These are phyloP conservation scores for Kluyveromyces aestuarii DNA, from an alignment of 805 yeast species.

Conservation along the genomic window DNA sequence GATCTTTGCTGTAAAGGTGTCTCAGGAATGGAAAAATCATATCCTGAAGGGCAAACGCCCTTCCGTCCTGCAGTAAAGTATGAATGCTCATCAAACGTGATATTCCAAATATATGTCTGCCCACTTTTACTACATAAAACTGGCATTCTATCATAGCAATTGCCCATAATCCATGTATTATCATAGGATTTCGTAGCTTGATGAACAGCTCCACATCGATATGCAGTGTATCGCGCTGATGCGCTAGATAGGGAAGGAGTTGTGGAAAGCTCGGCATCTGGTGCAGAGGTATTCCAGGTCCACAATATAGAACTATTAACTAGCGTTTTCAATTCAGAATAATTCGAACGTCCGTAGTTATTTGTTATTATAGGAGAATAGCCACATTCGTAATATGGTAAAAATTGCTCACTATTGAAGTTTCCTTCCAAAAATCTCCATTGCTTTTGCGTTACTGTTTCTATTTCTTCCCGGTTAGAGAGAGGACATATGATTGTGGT, in stretches of 20 bases:
- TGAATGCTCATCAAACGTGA: slow-evolving; percentile 26
- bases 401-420: slow-evolving; percentile 34
- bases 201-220: slow-evolving; percentile 36
- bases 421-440: slow-evolving; percentile 38
- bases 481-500: slow-evolving; percentile 17
- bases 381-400: slow-evolving; percentile 44
- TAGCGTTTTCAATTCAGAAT: slow-evolving; percentile 7
- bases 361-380: slow-evolving; percentile 53
- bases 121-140: slow-evolving; percentile 46
- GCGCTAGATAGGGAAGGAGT: not conserved
- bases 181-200: slow-evolving; percentile 12
- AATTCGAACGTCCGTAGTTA: not conserved
- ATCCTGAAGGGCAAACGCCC: slow-evolving; percentile 30
- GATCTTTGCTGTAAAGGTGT: slow-evolving; percentile 39
- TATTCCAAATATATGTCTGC: slow-evolving; percentile 36
- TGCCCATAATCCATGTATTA: slow-evolving; percentile 53
- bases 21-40: slow-evolving; percentile 38
- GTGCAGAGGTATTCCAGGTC: slow-evolving; percentile 68
- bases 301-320: slow-evolving; percentile 38
- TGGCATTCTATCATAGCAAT: slow-evolving; percentile 49
- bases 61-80: slow-evolving; percentile 35
- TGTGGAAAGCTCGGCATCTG: slow-evolving; percentile 23
- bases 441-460: slow-evolving; percentile 11
- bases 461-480: slow-evolving; percentile 5
- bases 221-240: slow-evolving; percentile 23